phyloP scores from a whole-genome alignment of 2,329 filamentous ascomycete genomes.

The Calonectria pseudoreteaudii region DNA sequence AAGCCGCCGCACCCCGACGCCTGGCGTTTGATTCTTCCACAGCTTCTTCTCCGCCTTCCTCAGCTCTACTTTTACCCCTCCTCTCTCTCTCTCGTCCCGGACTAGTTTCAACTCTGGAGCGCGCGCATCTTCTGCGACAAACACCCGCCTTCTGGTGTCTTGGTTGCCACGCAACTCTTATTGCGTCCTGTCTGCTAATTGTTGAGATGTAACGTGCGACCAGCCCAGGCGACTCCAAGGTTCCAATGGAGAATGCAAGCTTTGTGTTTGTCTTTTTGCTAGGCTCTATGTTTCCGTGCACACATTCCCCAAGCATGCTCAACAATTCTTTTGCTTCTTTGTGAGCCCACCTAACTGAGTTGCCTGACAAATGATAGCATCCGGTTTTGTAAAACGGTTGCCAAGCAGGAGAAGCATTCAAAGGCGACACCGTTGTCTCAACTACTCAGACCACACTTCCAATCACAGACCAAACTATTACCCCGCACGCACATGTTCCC shows the following conservation, averaged over 20 bases:
- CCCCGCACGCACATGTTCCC: conserved; percentile 45
- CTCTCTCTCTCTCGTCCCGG: conserved; percentile 20
- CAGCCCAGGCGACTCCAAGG: neutral
- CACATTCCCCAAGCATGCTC: neutral
- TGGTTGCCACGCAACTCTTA: conserved; percentile 4
- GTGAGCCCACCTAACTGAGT: neutral
- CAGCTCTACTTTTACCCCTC: conserved; percentile 14
- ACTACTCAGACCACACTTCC: conserved; percentile 22
- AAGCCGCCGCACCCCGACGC: neutral
- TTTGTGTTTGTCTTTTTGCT: conserved; percentile 8
- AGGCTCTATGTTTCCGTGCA: neutral
- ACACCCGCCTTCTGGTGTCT: neutral
- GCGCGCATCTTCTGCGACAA: neutral
- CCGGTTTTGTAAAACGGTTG: neutral
- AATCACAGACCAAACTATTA: conserved; percentile 36
- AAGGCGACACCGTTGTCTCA: conserved; percentile 7
- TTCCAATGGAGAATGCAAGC: conserved; percentile 1
- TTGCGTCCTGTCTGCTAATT: neutral
- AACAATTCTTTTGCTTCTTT: conserved; percentile 4
- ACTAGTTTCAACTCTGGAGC: conserved; percentile 29
- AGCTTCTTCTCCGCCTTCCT: conserved; percentile 15
- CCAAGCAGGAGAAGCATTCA: conserved; percentile 12
- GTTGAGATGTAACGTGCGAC: neutral
- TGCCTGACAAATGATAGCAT: neutral
- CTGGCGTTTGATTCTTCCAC: conserved; percentile 13